Percentiles rank a stretch among this genome's conserved stretches.
These are phyloP conservation scores for Triglochin maritima DNA, from an alignment of 106 monocot species.

Conservation along the genomic window DNA sequence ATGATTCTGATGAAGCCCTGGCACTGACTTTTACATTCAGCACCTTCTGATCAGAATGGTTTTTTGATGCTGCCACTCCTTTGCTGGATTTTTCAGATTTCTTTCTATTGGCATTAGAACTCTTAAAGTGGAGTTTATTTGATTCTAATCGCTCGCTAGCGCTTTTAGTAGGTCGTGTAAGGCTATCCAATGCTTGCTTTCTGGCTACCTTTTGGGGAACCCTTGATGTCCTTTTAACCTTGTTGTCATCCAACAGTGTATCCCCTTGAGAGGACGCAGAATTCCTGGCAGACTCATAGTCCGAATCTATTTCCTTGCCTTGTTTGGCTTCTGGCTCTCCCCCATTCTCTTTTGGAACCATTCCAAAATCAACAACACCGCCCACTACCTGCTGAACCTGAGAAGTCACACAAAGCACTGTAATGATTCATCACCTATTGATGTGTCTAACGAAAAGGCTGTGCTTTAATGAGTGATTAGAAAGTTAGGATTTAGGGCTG, in stretches of 20 bases:
- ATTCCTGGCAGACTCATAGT: slow-evolving; percentile 66
- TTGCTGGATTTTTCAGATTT: slow-evolving; percentile 45
- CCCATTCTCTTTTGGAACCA: slow-evolving; percentile 66
- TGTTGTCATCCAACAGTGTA: slow-evolving; percentile 32
- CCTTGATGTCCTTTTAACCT: slow-evolving; percentile 42
- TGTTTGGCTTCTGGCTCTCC: slow-evolving; percentile 54
- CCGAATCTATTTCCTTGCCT: slow-evolving; percentile 47
- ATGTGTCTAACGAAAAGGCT: too few species aligned
- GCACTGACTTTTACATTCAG: slow-evolving; percentile 31
- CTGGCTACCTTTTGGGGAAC: slow-evolving; percentile 52
- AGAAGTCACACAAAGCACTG: too few species aligned
- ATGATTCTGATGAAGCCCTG: slow-evolving; percentile 46
- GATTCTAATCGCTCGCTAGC: slow-evolving; percentile 32
- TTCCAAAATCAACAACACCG: slow-evolving; percentile 4
- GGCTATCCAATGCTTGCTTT: slow-evolving; percentile 43
- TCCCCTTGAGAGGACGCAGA: slow-evolving; percentile 69
- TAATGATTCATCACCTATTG: too few species aligned
- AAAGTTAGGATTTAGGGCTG: too few species aligned
- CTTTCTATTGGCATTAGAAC: slow-evolving; percentile 40
- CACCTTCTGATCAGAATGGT: slow-evolving; percentile 21
- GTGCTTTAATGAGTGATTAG: too few species aligned
- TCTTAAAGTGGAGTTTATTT: slow-evolving; percentile 47
- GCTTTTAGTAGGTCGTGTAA: slow-evolving; percentile 30
- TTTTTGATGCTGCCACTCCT: slow-evolving; percentile 25
- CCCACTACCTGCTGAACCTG: too few species aligned